Conservation (phyloP, 179 eudicot genomes). For the Beta macrorhiza region DNA sequence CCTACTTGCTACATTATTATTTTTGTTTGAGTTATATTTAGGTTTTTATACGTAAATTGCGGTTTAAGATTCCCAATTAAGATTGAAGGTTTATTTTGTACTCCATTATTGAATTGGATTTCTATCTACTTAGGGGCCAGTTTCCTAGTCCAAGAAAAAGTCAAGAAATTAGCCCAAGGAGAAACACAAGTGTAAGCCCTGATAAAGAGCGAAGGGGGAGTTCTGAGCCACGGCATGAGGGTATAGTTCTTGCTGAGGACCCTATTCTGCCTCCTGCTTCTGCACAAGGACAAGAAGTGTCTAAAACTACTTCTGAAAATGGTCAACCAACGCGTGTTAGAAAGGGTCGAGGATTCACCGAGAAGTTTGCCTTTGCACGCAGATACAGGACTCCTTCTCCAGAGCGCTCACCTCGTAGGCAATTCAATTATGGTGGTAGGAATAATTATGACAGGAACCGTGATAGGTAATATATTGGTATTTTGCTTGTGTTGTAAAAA, state of each 20-base stretch:
- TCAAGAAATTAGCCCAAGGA: constrained; percentile 36
- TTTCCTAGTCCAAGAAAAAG: constrained; percentile 43
- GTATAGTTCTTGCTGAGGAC: constrained; percentile 32
- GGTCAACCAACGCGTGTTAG: constrained; percentile 80
- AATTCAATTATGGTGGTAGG: constrained; percentile 62
- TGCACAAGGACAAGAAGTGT: constrained; percentile 36
- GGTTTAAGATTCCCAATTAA: neutral
- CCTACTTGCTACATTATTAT: neutral
- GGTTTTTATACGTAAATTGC: neutral
- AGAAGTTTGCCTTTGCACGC: constrained; percentile 69
- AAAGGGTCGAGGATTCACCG: constrained; percentile 96
- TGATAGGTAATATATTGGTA: constrained; percentile 53
- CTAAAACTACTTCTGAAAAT: constrained; percentile 67
- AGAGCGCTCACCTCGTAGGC: constrained; percentile 62
- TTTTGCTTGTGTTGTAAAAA: neutral
- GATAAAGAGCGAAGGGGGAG: constrained; percentile 25
- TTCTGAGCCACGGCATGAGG: constrained; percentile 25
- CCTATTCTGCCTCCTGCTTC: constrained; percentile 45
- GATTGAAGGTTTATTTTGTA: neutral
- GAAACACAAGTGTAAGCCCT: constrained; percentile 48
- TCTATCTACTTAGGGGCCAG: constrained; percentile 42
- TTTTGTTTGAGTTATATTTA: neutral
- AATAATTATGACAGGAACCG: constrained; percentile 52
- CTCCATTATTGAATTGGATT: neutral
- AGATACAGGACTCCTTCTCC: constrained; percentile 93